Evolutionary conservation across 345 rosid species (phyloP), one percentile per base, ranked within the genome.

Genomic region (Rhizophora apiculata): DNA sequence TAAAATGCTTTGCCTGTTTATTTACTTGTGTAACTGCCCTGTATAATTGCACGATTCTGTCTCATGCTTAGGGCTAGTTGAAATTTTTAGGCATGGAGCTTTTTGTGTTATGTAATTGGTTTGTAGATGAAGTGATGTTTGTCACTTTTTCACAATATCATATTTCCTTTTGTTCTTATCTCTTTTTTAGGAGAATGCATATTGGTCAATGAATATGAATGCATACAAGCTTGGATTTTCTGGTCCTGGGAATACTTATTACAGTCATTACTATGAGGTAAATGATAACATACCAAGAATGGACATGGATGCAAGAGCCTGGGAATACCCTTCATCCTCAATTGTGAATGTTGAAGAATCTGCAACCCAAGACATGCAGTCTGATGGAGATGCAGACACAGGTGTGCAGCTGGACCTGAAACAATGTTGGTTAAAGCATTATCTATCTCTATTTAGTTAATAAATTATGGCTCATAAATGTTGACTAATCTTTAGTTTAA

Each of bases 191-290:
- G 87, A 84, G 75, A 82, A 79, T 68, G 64, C 73, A 24, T 83
- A 81, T 70, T 82, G 86, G 90, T 70, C 85, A 3, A 75, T 79
- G 84, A 83, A 73, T 57, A 72, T 83, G 87, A 82, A 82, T 75
- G 79, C 87, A 58, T 83, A 85, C 77, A 85, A 83, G 78, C 83
- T 78, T 82, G 93, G 85, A 63, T 68, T 74, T 77, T 82, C 87
- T 73, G 84, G 79, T 72, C 78, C 72, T 15, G 87, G 80, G 72
- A 80, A 73, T 73, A 77, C 77, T 29, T 68, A 79, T 68, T 82
- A 80, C 65, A 82, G 79, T 62, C 59, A 78, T 69, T 69, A 73
- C 19, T 79, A 79, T 65, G 89, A 80, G 81, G 81, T 79, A 66
- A 79, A 74, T 74, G 85, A 80, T 76, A 81, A 79, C 72, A 59